Conservation (phyloP, 106 monocot species). For the Phalaenopsis aphrodite region DNA sequence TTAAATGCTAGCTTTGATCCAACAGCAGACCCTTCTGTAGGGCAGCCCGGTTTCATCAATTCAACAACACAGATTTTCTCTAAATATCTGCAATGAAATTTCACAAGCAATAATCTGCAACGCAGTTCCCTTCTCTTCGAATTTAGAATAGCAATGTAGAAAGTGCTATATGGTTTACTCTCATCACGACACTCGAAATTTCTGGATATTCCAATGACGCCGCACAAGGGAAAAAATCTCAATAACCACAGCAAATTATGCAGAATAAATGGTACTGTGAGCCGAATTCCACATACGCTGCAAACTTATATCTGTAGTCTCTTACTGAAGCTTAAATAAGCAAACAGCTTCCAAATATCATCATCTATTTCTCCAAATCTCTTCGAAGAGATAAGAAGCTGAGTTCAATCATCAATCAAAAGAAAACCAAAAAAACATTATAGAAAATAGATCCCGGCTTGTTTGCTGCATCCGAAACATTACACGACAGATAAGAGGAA, state of each 20-base stretch:
- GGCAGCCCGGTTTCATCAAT: not conserved
- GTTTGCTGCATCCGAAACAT: not conserved
- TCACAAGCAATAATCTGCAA: not conserved
- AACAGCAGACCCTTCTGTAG: not conserved
- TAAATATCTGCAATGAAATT: not conserved
- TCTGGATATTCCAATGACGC: slow-evolving; percentile 3
- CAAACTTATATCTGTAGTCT: not conserved
- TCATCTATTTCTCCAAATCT: not conserved
- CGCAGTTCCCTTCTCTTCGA: not conserved
- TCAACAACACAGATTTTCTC: not conserved
- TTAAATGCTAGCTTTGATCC: not conserved
- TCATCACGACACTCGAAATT: not conserved
- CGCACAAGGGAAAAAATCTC: not conserved
- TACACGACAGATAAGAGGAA: not conserved
- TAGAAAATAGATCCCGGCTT: slow-evolving; percentile 1
- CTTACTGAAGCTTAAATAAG: not conserved
- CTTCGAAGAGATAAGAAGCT: not conserved
- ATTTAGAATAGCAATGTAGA: not conserved
- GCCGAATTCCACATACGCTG: not conserved
- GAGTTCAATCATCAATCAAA: not conserved
- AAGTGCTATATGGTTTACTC: not conserved
- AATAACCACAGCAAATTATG: not conserved
- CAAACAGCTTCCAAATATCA: not conserved
- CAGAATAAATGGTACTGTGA: not conserved
- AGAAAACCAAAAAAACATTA: not conserved